Base-by-base conservation (phyloP, 179 eudicot genomes). In the Vitellaria paradoxa region DNA sequence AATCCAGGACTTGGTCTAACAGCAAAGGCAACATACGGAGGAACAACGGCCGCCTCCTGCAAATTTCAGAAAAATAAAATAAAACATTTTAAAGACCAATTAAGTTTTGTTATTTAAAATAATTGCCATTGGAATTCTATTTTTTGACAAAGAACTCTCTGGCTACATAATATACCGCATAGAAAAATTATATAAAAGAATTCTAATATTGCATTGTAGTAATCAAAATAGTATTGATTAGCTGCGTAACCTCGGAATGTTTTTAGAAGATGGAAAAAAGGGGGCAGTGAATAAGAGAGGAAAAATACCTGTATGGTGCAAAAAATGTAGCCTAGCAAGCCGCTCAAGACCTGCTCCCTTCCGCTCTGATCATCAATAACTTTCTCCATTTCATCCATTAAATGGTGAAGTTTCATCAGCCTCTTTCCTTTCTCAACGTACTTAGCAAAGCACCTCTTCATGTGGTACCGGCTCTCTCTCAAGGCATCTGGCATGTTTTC, bases 31-130 rank as follows among this genome's bases (percentile, higher is more conserved):
- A 92, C 82, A 78, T 83, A 45, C 0, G 98, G 98, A 63, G 97
- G 98, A 79, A 94, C 89, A 69, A 92, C 93, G 18, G 94, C 97
- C 42, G 98, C 98, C 82, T 94, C 98, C 98, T 94, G 89, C 70
- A 78, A 70, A 82, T 65, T 65, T 65, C 68, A 26, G 6, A 18
- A 11, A 30, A 65, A 65, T 7, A 62, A 62, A 60, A n/a, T 5
- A 11, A 10, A 0, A 30, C 37, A 2, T 30, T 30, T 30, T 30
- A 30, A 30, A 30, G 37, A 30, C 37, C 37, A 30, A 30, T 30
- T 2, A 30, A 30, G n/a, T n/a, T n/a, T n/a, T n/a, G n/a, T n/a
- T n/a, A n/a, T n/a, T n/a, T n/a, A n/a, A n/a, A n/a, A n/a, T n/a
- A n/a, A n/a, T n/a, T n/a, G n/a, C n/a, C n/a, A n/a, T n/a, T n/a